These are phyloP conservation scores for Sphaerobolus stellatus DNA, from an alignment of 1,284 basidiomycete genomes.

Conservation along the genomic window DNA sequence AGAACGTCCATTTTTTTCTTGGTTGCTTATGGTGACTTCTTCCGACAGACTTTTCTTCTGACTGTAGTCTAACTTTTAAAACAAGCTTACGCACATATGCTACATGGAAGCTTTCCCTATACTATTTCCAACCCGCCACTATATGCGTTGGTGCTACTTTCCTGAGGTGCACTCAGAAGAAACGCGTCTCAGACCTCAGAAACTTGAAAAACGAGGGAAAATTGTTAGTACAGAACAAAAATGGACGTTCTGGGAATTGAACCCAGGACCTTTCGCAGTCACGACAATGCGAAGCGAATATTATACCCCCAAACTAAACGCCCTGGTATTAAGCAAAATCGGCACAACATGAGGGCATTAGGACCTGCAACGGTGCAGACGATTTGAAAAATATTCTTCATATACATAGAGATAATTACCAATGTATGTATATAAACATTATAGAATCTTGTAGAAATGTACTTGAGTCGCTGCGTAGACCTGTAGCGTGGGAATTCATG, in stretches of 20 bases:
- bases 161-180: neutral
- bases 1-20: slow-evolving; percentile 3
- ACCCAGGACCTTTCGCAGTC: slow-evolving; percentile 11
- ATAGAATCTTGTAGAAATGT: neutral
- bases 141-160: neutral
- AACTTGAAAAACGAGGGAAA: neutral
- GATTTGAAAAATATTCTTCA: too few relatives aligned
- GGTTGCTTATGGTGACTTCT: neutral
- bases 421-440: too few relatives aligned
- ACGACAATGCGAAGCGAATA: slow-evolving; percentile 8
- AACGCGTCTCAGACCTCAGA: too few relatives aligned
- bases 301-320: slow-evolving; percentile 11
- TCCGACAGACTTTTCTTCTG: neutral
- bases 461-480: neutral
- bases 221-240: too few relatives aligned
- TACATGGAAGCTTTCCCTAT: too few relatives aligned
- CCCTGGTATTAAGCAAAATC: neutral
- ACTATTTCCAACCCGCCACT: too few relatives aligned
- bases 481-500: neutral
- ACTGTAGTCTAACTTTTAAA: neutral
- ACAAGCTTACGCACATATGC: neutral
- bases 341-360: too few relatives aligned
- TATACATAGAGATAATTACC: too few relatives aligned
- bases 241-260: slow-evolving; percentile 9
- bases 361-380: too few relatives aligned